Evolutionary conservation across 2,329 filamentous ascomycete genomes (phyloP).

Genomic region (Sporothrix luriei): DNA sequence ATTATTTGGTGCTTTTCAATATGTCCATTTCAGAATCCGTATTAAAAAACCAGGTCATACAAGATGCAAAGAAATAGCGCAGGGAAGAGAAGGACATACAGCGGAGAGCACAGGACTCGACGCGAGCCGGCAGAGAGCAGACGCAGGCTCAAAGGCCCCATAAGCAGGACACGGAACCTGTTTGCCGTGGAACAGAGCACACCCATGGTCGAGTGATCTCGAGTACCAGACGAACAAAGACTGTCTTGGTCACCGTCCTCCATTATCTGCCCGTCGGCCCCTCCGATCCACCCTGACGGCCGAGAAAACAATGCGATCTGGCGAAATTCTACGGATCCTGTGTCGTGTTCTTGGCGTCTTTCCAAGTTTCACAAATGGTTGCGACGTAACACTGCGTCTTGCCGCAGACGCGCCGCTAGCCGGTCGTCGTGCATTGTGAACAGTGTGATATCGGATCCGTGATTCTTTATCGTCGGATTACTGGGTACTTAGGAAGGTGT

Average conservation of each 20-base stretch:
- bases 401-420: neutral
- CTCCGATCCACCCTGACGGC: neutral
- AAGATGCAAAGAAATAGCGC: neutral
- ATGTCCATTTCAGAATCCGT: neutral
- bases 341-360: neutral
- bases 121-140: neutral
- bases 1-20: neutral
- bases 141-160: neutral
- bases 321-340: neutral
- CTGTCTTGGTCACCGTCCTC: neutral
- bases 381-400: neutral
- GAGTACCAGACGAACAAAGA: neutral
- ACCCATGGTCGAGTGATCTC: neutral
- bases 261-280: neutral
- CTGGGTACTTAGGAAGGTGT: neutral
- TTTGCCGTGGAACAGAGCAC: neutral
- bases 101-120: slow-evolving; percentile 15
- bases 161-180: neutral
- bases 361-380: neutral
- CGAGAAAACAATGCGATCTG: neutral
- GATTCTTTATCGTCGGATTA: neutral
- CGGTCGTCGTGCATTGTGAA: neutral
- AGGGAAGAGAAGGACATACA: neutral
- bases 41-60: neutral
- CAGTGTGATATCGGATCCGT: neutral